Conservation (phyloP, 495 filamentous ascomycete species). For the Hyaloscypha bicolor region DNA sequence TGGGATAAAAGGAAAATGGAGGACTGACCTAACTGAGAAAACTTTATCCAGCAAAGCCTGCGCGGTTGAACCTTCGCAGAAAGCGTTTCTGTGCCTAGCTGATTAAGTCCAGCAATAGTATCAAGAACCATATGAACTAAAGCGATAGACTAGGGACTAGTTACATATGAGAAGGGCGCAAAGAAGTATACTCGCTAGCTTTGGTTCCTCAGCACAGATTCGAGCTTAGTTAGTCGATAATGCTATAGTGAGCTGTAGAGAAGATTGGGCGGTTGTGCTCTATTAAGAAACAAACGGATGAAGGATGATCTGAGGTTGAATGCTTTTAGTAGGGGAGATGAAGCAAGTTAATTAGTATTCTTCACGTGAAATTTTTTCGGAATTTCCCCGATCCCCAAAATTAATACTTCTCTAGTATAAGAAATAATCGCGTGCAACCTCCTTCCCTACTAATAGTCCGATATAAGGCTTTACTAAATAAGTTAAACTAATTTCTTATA, state of each 20-base stretch:
- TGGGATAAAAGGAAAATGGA: background rate
- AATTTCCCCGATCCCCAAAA: too few species aligned
- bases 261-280: conserved; percentile 1
- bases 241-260: background rate
- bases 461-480: too few species aligned
- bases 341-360: too few species aligned
- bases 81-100: background rate
- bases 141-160: background rate
- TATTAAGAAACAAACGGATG: too few species aligned
- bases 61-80: background rate
- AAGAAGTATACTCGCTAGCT: background rate
- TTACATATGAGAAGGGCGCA: background rate
- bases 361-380: too few species aligned
- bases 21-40: background rate
- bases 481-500: too few species aligned
- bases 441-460: too few species aligned
- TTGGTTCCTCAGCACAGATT: background rate
- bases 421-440: too few species aligned
- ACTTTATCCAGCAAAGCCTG: background rate
- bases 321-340: too few species aligned
- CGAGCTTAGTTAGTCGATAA: background rate
- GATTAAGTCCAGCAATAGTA: background rate
- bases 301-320: too few species aligned
- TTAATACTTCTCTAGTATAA: too few species aligned
- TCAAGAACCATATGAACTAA: conserved; percentile 2